Percentiles rank a stretch among this genome's conserved stretches.
Evolutionary conservation across 306 rosid species (phyloP).

Genomic region (Alnus glutinosa): DNA sequence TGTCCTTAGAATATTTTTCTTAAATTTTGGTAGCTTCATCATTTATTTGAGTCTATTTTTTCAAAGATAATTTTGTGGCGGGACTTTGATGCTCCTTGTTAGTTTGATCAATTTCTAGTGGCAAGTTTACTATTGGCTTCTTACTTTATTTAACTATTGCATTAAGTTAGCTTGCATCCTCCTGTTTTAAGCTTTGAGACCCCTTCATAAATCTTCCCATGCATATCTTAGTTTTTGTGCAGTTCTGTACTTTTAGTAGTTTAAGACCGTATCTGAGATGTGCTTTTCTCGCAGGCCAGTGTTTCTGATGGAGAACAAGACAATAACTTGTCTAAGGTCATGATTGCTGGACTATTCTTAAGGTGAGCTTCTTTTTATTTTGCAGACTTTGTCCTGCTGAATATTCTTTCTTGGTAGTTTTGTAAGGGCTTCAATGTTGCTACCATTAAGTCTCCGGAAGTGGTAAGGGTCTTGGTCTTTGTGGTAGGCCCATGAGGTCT

Average conservation of each 20-base stretch:
- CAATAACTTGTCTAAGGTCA: constrained; percentile 77
- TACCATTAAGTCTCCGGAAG: background rate
- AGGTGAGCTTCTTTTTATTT: constrained; percentile 52
- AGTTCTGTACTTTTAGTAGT: constrained; percentile 12
- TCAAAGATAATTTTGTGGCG: background rate
- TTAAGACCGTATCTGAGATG: constrained; percentile 29
- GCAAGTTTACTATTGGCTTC: background rate
- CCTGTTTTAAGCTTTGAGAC: background rate
- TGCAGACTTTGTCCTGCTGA: background rate
- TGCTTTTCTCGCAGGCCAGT: constrained; percentile 68
- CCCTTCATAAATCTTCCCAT: background rate
- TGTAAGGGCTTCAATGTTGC: background rate
- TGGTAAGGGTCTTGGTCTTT: too few species aligned
- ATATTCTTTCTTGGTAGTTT: background rate
- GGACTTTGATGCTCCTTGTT: background rate
- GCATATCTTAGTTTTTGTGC: background rate
- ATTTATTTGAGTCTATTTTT: background rate
- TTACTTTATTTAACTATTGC: background rate
- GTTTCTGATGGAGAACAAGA: constrained; percentile 79
- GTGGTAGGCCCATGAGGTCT: too few species aligned
- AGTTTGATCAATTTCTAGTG: background rate
- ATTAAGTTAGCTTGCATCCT: background rate
- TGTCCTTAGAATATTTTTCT: background rate
- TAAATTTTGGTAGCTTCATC: background rate
- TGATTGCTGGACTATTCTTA: constrained; percentile 81